phyloP scores from a whole-genome alignment of 148 eudicot species.

The Vaccinium darrowii region DNA sequence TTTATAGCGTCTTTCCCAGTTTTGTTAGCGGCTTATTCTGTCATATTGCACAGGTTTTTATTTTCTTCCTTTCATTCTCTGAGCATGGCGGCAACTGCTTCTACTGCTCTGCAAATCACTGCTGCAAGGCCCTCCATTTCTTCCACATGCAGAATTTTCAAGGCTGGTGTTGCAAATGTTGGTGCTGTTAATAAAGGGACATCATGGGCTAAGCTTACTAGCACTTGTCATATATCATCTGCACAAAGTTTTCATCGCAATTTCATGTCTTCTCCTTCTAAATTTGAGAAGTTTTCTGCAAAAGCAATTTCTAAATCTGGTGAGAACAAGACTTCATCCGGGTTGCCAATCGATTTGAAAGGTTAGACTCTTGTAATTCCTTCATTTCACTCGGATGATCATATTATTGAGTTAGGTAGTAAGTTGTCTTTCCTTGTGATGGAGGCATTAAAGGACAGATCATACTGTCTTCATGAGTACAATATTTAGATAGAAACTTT shows the following conservation, averaged over 20 bases:
- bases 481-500: neutral
- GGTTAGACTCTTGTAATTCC: conserved; percentile 38
- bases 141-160: conserved; percentile 37
- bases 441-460: neutral
- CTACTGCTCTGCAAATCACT: conserved; percentile 61
- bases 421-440: conserved; percentile 8
- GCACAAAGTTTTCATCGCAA: conserved; percentile 35
- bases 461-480: neutral
- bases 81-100: conserved; percentile 68
- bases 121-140: conserved; percentile 50
- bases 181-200: conserved; percentile 27
- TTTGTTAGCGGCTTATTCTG: neutral
- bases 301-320: conserved; percentile 69
- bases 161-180: conserved; percentile 39
- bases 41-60: conserved; percentile 10
- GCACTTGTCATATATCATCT: conserved; percentile 50
- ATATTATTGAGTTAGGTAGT: neutral
- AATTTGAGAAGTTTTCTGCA: conserved; percentile 35
- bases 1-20: neutral
- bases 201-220: conserved; percentile 52
- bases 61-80: conserved; percentile 15
- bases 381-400: neutral
- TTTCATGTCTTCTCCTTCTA: conserved; percentile 41
- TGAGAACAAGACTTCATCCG: conserved; percentile 53
- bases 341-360: conserved; percentile 71